Evolutionary conservation across 352 stramenopile genomes (phyloP).

Genomic region (Pythium phragmiticola): DNA sequence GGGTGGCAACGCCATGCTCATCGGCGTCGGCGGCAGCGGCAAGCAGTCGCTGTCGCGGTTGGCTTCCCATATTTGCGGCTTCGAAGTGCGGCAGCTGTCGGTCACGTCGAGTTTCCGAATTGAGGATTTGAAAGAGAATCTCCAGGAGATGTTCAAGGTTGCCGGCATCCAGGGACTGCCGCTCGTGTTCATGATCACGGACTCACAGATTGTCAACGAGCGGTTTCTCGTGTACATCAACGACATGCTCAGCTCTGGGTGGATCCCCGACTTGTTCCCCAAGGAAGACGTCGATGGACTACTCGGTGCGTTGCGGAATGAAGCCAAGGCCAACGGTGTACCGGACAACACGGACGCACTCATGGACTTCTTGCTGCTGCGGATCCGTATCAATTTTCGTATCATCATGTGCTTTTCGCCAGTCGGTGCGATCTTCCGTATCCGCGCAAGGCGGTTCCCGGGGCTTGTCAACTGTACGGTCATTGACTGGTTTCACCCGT

Average conservation of each 20-base stretch:
- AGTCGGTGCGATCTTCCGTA: constrained; percentile 95
- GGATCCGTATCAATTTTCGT: constrained; percentile 94
- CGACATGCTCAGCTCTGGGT: constrained; percentile 92
- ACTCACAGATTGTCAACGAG: constrained; percentile 98
- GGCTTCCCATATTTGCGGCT: constrained; percentile 96
- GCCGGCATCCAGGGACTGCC: constrained; percentile 93
- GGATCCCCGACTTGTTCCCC: constrained; percentile 96
- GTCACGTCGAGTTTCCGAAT: constrained; percentile 96
- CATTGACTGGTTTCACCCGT: constrained; percentile 98
- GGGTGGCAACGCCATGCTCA: constrained; percentile 96
- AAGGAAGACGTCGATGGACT: constrained; percentile 97
- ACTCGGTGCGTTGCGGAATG: constrained; percentile 88
- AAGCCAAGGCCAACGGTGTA: constrained; percentile 94
- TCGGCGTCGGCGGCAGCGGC: constrained; percentile 95
- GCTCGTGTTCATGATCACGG: constrained; percentile 97
- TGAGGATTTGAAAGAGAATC: constrained; percentile 96
- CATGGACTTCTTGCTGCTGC: constrained; percentile 95
- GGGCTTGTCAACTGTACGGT: constrained; percentile 97
- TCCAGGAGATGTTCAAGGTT: constrained; percentile 96
- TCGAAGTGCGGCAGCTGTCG: constrained; percentile 94
- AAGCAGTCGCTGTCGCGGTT: constrained; percentile 97
- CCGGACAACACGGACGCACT: constrained; percentile 93
- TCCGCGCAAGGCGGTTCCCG: constrained; percentile 95
- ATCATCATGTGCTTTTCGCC: constrained; percentile 97
- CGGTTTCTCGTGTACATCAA: constrained; percentile 99